phyloP scores from a whole-genome alignment of 1,284 basidiomycete genomes.

The Marasmius fiardii region DNA sequence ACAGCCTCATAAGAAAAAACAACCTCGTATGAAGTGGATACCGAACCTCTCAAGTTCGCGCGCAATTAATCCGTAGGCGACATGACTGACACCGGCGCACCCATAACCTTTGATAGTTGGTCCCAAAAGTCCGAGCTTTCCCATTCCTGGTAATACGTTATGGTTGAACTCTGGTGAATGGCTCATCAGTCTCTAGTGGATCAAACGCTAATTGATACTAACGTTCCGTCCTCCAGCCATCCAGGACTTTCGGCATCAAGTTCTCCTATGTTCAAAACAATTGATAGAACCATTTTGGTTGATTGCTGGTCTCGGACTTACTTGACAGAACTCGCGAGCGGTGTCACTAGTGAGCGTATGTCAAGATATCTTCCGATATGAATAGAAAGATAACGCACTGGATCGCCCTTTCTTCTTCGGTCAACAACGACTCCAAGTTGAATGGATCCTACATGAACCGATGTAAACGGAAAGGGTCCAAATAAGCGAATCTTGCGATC shows the following conservation, averaged over 20 bases:
- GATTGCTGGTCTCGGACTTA: conserved; percentile 22
- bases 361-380: too few relatives aligned
- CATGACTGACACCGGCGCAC: conserved; percentile 90
- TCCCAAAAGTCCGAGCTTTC: conserved; percentile 87
- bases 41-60: conserved; percentile 85
- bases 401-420: conserved; percentile 89
- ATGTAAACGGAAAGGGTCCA: background rate
- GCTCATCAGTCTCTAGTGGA: background rate
- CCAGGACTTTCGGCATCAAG: conserved; percentile 79
- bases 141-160: conserved; percentile 85
- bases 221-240: conserved; percentile 90
- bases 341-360: conserved; percentile 57
- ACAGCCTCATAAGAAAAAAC: background rate
- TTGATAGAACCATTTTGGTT: conserved; percentile 4
- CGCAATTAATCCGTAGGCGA: conserved; percentile 92
- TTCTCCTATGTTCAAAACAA: conserved; percentile 51
- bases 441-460: conserved; percentile 65
- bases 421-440: conserved; percentile 72
- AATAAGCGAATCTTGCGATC: background rate
- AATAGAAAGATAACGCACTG: conserved; percentile 46
- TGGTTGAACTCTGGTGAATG: conserved; percentile 68
- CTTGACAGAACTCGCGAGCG: conserved; percentile 83
- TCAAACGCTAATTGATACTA: conserved; percentile 16
- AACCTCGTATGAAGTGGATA: background rate
- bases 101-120: conserved; percentile 93